Evolutionary conservation across 2,329 filamentous ascomycete species (phyloP), one percentile per base, ranked within the genome.

Genomic region (Bipolaris cookei): DNA sequence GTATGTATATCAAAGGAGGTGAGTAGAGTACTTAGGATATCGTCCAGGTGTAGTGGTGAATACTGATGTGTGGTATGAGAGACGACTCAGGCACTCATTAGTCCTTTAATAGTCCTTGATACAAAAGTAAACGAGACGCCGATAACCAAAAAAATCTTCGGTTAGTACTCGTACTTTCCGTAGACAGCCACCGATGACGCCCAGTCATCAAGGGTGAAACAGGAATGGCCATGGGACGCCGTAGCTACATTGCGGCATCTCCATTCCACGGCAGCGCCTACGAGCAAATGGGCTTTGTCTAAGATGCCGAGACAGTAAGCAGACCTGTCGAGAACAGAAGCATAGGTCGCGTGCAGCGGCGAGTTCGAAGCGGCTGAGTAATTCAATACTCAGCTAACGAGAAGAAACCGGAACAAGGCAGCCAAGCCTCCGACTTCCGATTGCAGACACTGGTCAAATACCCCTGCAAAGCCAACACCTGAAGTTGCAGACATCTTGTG

Each of bases 101-200:
- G 53, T 50, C n/a, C 51, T 70, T 73, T 75, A 49, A 55, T 25
- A 23, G 53, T 50, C n/a, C 47, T 70, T 73, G 73, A 73, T 74
- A 74, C 54, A 38, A 63, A 65, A 44, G 55, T 55, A 54, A 56
- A 30, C 42, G 55, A 63, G 61, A 67, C 66, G 49, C 60, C 56
- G 55, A 60, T 11, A 41, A 51, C 55, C 61, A 54, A 58, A 61
- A 64, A 50, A 44, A 8, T 43, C 11, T 20, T 18, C 37, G 38
- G 39, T 23, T 32, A 53, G 47, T 48, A 54, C 46, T 49, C 41
- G 41, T 43, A 47, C 32, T 21, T 51, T 45, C 21, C 44, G 32
- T 28, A 38, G 45, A 38, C 45, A 25, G 45, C 38, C 45, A 28
- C 34, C 21, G 45, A 37, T 48, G 45, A 43, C 50, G 58, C 38